Base-by-base conservation (phyloP, 2,329 filamentous ascomycete genomes). In the Fusarium camptoceras region DNA sequence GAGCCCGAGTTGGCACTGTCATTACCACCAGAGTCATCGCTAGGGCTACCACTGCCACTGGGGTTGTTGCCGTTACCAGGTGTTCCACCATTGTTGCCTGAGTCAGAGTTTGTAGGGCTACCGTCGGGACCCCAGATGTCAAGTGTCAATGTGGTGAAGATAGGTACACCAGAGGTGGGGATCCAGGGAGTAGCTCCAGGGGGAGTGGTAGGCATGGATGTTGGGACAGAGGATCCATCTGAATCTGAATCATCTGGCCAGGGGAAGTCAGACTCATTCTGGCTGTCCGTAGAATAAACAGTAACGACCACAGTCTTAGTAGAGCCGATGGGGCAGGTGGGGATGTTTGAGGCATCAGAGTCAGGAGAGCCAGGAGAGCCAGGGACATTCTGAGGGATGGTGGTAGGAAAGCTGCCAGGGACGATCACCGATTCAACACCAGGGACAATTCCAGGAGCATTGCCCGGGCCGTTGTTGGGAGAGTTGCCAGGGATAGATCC, bases 241-340 rank as follows among this genome's bases (percentile, higher is more conserved):
- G 75, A 58, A 44, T 57, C 68, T 10, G 68, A 59, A 43, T 64
- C 71, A 53, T 64, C 59, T 39, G 66, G 56, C 59, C 47, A 55
- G 46, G 50, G 61, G 46, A 61, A 71, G 25, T 51, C 57, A 48
- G 68, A 69, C 49, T 73, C 58, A 11, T 48, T 74, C 25, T 76
- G 70, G 8, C 78, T 66, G 46, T 70, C 75, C 59, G 77, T 75
- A 16, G 81, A 79, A 55, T 78, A 79, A 51, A 86, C 77, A 34
- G 85, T 86, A 68, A 87, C 76, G 70, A 85, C 84, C 64, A 86
- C 79, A 41, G 85, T 86, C 37, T 78, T 81, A 37, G 81, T 81
- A 10, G 75, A 75, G 60, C 79, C 73, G 42, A 78, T 62, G 64
- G 80, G 76, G 70, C 85, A 86, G 25, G 80, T 83, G 49, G 77